Base-by-base conservation (phyloP, 768 basidiomycete species). In the Trametes villosa region DNA sequence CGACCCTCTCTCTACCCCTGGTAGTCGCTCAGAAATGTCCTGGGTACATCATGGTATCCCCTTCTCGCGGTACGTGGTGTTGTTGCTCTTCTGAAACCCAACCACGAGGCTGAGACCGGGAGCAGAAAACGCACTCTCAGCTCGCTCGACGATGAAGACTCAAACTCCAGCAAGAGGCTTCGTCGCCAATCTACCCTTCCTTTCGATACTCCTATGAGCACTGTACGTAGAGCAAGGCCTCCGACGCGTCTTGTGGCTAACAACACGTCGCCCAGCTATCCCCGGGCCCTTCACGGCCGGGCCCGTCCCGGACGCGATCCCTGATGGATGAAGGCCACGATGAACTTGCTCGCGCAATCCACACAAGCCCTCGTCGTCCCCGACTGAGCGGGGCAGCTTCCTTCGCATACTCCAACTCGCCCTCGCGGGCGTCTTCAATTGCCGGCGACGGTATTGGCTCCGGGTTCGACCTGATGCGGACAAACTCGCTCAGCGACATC, bases 391-490 rank as follows among this genome's bases (percentile, higher is more conserved):
- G 47, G 36, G 17, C 45, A 9, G 54, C 55, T 5, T 46, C 62
- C 11, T 62, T 62, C 51, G 29, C 51, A 2, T 49, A 55, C 29
- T 62, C 53, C 7, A 50, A 49, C 13, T 41, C 62, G 1, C 52
- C 53, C 18, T 63, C 62, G 2, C 44, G 62, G 40, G 53, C 62
- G 53, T 55, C 52, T 24, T 63, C 57, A 31, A 54, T 63, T 20
- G 63, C 51, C 40, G 51, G 53, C n/a, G 48, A 59, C 29, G 36
- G 34, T 22, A 41, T 56, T 26, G 40, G 36, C 17, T 44, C 41
- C 9, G 45, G 52, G 46, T 62, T 47, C 46, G 55, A 38, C 17
- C 36, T 57, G 47, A 56, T 55, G 57, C 53, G 62, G 26, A 57
- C 48, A 31, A 42, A 58, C 22, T 60, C 63, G 4, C 18, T 29